Evolutionary conservation across 768 basidiomycete species (phyloP), one percentile per base, ranked within the genome.

Genomic region (Russula olivacea): DNA sequence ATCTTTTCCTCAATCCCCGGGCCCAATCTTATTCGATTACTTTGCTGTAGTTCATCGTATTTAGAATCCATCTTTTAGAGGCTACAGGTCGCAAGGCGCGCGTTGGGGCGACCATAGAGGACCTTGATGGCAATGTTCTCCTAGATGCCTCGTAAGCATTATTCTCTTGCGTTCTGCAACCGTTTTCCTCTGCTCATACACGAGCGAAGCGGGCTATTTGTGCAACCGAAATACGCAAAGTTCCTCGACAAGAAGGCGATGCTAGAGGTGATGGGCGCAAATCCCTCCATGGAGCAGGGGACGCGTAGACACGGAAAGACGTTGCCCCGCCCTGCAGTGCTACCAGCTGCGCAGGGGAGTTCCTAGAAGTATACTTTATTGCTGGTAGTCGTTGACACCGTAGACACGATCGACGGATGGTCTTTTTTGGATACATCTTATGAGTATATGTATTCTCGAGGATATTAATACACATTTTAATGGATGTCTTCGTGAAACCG

Each of bases 151-250:
- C 77, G 93, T 93, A 69, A 67, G 87, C 81, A 23, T 12, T 36
- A 14, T 6, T 56, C 30, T 38, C 54, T 4, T 63, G 6, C 12
- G 11, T 38, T 36, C 5, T 19, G 5, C 12, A 2, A 8, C 38
- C 47, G 14, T 51, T 62, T 36, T 30, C 61, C 61, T 15, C 66
- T 55, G 25, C 30, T 48, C 17, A 36, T 30, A 5, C 40, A 2
- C 17, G 49, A 36, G n/a, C n/a, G 8, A 70, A 92, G 91, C 0
- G 90, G 83, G 0, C 78, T 87, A 40, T 97, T 96, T 69, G 84
- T 98, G 15, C 93, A 98, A 69, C 95, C 95, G 1, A 85, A 84
- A 61, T 93, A 95, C 69, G 89, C 94, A 2, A 84, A 86, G 61
- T 77, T 93, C 55, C 78, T 97, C 30, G 83, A 85, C 67, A 80